phyloP scores from a whole-genome alignment of 2,329 filamentous ascomycete genomes.

The Pseudonectria buxi region DNA sequence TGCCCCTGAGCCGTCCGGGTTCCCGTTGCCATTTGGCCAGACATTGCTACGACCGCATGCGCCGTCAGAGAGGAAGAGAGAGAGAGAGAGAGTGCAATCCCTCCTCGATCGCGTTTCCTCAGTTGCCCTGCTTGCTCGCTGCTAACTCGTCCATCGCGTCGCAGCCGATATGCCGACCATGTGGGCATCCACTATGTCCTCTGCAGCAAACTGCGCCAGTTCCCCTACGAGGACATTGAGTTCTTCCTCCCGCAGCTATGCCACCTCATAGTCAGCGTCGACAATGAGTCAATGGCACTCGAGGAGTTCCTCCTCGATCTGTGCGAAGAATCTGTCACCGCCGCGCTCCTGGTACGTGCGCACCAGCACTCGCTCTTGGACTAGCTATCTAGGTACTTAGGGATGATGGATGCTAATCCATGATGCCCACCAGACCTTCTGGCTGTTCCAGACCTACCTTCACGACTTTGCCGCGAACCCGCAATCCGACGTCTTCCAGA shows the following conservation, averaged over 20 bases:
- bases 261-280: conserved; percentile 78
- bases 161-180: conserved; percentile 79
- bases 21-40: too few relatives aligned
- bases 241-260: conserved; percentile 87
- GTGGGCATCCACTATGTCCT: conserved; percentile 86
- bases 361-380: conserved; percentile 2
- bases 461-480: conserved; percentile 72
- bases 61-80: too few relatives aligned
- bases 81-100: too few relatives aligned
- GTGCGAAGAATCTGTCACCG: conserved; percentile 82
- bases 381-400: too few relatives aligned
- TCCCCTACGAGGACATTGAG: conserved; percentile 85
- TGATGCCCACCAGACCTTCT: conserved; percentile 60
- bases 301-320: conserved; percentile 83
- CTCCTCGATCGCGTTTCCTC: neutral
- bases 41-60: too few relatives aligned
- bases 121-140: conserved; percentile 1
- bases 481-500: conserved; percentile 71
- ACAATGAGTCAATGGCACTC: conserved; percentile 87
- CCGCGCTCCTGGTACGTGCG: conserved; percentile 65
- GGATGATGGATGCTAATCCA: conserved; percentile 12
- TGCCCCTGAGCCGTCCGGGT: too few relatives aligned
- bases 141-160: conserved; percentile 21
- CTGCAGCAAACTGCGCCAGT: conserved; percentile 81
- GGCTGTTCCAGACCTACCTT: conserved; percentile 83